Evolutionary conservation across 1,284 basidiomycete genomes (phyloP).

Genomic region (Cryptococcus sp.): DNA sequence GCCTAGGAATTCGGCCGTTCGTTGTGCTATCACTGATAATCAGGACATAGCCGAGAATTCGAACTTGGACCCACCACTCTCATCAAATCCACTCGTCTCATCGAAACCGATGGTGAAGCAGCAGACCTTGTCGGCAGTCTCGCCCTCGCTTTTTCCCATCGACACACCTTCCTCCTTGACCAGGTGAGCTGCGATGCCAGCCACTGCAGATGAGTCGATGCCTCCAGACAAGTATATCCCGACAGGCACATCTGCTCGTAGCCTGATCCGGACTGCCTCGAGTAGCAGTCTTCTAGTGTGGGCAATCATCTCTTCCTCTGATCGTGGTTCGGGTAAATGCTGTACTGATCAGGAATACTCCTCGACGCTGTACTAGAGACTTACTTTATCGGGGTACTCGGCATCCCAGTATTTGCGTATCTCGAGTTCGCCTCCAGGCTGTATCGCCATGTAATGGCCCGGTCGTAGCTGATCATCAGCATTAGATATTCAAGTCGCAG

Average conservation of each 20-base stretch:
- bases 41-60: not conserved
- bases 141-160: slow-evolving; percentile 18
- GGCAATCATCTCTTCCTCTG: slow-evolving; percentile 41
- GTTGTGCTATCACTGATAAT: slow-evolving; percentile 38
- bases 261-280: slow-evolving; percentile 46
- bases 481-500: not conserved
- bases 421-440: slow-evolving; percentile 43
- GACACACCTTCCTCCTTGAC: slow-evolving; percentile 40
- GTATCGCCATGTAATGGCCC: slow-evolving; percentile 40
- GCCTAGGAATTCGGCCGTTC: slow-evolving; percentile 47
- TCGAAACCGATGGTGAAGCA: slow-evolving; percentile 35
- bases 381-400: slow-evolving; percentile 36
- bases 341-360: slow-evolving; percentile 1
- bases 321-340: slow-evolving; percentile 24
- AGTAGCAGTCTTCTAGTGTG: slow-evolving; percentile 43
- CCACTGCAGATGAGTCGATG: slow-evolving; percentile 48
- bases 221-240: slow-evolving; percentile 50
- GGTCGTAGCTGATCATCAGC: slow-evolving; percentile 36
- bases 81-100: slow-evolving; percentile 31
- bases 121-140: slow-evolving; percentile 4
- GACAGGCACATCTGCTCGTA: slow-evolving; percentile 50
- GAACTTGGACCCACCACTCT: slow-evolving; percentile 15
- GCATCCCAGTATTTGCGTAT: slow-evolving; percentile 44
- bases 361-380: not conserved
- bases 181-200: slow-evolving; percentile 48